phyloP scores from a whole-genome alignment of 805 yeast species.

The Barnettozyma pratensis region DNA sequence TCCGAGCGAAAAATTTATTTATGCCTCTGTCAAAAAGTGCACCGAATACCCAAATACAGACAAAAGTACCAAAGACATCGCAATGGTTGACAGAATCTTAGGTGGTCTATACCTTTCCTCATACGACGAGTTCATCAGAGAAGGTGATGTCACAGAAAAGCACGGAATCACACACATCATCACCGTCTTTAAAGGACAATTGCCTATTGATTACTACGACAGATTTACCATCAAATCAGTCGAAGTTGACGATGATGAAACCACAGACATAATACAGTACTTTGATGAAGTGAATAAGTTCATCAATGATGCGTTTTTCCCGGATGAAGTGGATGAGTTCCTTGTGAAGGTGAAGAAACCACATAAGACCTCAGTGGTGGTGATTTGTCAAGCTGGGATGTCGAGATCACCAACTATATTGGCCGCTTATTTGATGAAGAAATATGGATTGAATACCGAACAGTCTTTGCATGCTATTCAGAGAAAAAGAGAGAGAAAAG shows the following conservation, averaged over 20 bases:
- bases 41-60: too few species aligned
- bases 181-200: constrained; percentile 59
- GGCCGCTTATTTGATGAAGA: constrained; percentile 83
- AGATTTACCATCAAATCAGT: constrained; percentile 54
- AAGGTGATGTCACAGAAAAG: constrained; percentile 43
- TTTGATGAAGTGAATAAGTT: constrained; percentile 60
- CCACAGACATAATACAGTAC: constrained; percentile 57
- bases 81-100: constrained; percentile 48
- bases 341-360: constrained; percentile 22
- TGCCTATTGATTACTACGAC: constrained; percentile 46
- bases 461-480: constrained; percentile 75
- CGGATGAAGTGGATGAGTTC: constrained; percentile 30
- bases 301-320: constrained; percentile 59
- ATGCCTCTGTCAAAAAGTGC: too few species aligned
- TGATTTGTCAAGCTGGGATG: constrained; percentile 89
- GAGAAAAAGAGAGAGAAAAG: constrained; percentile 47
- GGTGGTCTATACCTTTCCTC: constrained; percentile 79
- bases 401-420: constrained; percentile 85
- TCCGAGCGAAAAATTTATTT: too few species aligned
- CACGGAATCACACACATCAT: constrained; percentile 66
- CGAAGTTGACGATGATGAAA: constrained; percentile 66
- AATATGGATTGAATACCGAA: constrained; percentile 51
- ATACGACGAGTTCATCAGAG: constrained; percentile 54
- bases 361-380: constrained; percentile 44
- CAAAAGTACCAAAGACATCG: too few species aligned